Base-by-base conservation (phyloP, 148 eudicot genomes). In the Heliosperma pusillum region DNA sequence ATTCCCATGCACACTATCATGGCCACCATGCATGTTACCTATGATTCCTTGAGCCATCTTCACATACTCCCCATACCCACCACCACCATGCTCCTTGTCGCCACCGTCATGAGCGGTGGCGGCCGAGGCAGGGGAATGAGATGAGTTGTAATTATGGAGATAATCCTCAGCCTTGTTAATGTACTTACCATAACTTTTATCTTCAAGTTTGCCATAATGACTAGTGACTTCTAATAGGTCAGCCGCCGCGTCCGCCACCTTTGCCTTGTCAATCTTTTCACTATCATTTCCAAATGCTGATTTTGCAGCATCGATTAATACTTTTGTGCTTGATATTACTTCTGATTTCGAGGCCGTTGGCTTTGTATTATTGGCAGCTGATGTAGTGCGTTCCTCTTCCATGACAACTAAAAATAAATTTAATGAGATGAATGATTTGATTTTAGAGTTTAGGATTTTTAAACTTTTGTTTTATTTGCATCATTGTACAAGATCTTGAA, bases 251-350 rank as follows among this genome's bases (percentile, higher is more conserved):
- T 71, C 83, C 17, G 91, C 91, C 21, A 78, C 78, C 71, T 80
- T 62, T 4, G 71, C 79, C 62, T 82, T 80, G 72, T 88, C 87
- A 27, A 80, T 61, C 10, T 80, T 73, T 64, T 73, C 72, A 25
- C 78, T 30, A 13, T 83, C 84, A 40, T 72, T 45, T 21, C 72
- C 29, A 45, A 71, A 22, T 30, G 86, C 84, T 57, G 80, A 77
- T 56, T 80, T 78, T 36, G 90, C 88, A 4, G 86, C 89, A 2
- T 66, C 89, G 4, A 85, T 82, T 30, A 87, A 66, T 22, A 78
- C 27, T 52, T 87, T 82, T 22, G 88, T 87, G 77, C 86, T 85
- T 5, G 85, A 68, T 50, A 85, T 52, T 10, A 82, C 76, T 0
- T 82, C 88, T 17, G 84, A 47, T 21, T 47, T 70, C 30, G 73